These are phyloP conservation scores for Sporothrix mexicana DNA, from an alignment of 2,329 filamentous ascomycete species.

Conservation along the genomic window DNA sequence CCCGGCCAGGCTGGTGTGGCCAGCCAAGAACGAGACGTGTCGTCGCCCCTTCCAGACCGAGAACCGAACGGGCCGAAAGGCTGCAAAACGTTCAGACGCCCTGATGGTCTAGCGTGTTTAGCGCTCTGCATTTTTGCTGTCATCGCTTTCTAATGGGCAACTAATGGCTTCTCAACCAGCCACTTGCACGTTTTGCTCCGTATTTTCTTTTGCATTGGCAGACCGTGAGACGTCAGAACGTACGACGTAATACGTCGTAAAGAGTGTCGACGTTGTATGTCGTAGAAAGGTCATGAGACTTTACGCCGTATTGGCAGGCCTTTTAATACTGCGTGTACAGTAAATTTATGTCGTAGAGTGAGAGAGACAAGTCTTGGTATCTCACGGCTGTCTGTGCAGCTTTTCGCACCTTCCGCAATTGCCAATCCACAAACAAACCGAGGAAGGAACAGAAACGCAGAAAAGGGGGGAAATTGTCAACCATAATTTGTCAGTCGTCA, in stretches of 20 bases:
- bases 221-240: not conserved
- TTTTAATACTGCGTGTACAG: too few relatives aligned
- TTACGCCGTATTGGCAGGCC: not conserved
- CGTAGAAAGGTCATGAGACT: not conserved
- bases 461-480: too few relatives aligned
- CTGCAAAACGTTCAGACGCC: not conserved
- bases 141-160: not conserved
- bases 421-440: too few relatives aligned
- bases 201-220: not conserved
- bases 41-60: slow-evolving; percentile 5
- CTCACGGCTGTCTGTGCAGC: too few relatives aligned
- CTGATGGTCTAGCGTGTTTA: too few relatives aligned
- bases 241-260: not conserved
- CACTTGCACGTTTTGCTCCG: slow-evolving; percentile 10
- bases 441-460: too few relatives aligned
- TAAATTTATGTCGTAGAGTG: too few relatives aligned
- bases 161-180: not conserved
- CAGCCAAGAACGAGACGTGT: not conserved
- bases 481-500: too few relatives aligned
- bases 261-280: not conserved
- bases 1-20: slow-evolving; percentile 6
- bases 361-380: too few relatives aligned
- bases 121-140: too few relatives aligned
- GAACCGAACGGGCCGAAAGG: slow-evolving; percentile 16
- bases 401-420: too few relatives aligned